phyloP scores from a whole-genome alignment of 2,329 filamentous ascomycete genomes.

The Raffaelea deltoideospora region DNA sequence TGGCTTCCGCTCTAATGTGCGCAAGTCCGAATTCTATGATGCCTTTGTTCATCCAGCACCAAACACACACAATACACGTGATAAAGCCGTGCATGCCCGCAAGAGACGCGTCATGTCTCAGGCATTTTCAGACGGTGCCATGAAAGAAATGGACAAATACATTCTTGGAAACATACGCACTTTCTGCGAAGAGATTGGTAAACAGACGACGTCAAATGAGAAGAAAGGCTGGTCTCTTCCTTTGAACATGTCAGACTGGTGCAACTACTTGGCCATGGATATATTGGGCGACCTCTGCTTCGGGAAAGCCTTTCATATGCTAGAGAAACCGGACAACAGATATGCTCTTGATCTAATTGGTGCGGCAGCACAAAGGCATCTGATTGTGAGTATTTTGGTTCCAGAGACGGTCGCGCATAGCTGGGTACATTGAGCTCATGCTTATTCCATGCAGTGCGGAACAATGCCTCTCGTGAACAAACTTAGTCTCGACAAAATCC shows the following conservation, averaged over 20 bases:
- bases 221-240: constrained; percentile 41
- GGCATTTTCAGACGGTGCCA: constrained; percentile 51
- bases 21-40: constrained; percentile 59
- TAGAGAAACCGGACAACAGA: constrained; percentile 42
- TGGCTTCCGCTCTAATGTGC: constrained; percentile 45
- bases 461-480: constrained; percentile 55
- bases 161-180: constrained; percentile 51
- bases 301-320: constrained; percentile 47
- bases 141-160: constrained; percentile 54
- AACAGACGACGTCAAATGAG: constrained; percentile 20
- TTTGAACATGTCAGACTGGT: constrained; percentile 49
- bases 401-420: not conserved
- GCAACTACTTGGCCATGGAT: constrained; percentile 47
- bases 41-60: constrained; percentile 55
- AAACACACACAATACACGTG: constrained; percentile 59
- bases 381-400: constrained; percentile 46
- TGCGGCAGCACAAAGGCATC: constrained; percentile 51
- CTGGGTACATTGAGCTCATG: not conserved
- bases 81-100: constrained; percentile 52
- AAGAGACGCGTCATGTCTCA: constrained; percentile 59
- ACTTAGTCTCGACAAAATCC: constrained; percentile 49
- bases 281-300: constrained; percentile 46
- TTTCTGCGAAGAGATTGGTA: constrained; percentile 45
- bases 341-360: constrained; percentile 54
- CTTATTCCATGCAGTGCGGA: constrained; percentile 36